Evolutionary conservation across 768 basidiomycete species (phyloP), one percentile per base, ranked within the genome.

Genomic region (Tricholoma sp.): DNA sequence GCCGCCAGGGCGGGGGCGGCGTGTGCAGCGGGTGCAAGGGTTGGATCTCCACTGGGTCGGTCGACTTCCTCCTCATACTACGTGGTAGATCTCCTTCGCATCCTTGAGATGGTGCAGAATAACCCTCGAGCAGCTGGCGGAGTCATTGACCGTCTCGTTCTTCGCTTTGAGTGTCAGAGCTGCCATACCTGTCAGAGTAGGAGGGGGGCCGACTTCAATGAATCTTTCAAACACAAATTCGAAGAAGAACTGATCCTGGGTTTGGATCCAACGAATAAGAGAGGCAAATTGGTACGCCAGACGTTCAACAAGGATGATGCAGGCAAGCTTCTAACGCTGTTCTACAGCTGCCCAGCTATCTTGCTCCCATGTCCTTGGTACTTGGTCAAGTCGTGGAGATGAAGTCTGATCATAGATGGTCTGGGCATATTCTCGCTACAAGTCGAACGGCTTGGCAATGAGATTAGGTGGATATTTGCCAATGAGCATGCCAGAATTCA

Each of bases 191-290:
- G 92, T 93, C 53, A 99, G 81, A 9, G 94, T 98, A 1, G 97
- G 97, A 4, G 94, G 94, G 39, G 97, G 97, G 32, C 97, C 97
- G 52, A 99, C 76, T 70, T 99, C 97, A 64, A 99, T 88, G 65
- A 98, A 80, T 13, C 97, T 86, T 72, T 98, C 96, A 65, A 97
- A 97, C 45, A 79, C 77, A 78, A 85, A 97, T 8, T 85, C 72
- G 9, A 79, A 81, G 78, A 99, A 99, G 55, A 99, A 81, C 24
- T 90, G 81, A 65, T 99, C 97, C 68, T 99, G 97, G 0, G 96
- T 99, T 76, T 98, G 91, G 65, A 99, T 99, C 97, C 97, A 99
- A 51, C 95, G 89, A 17, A 99, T 96, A 6, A 96, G 95, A 1
- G 96, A 98, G 0, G 96, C 95, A 64, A 96, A 98, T 70, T 99